A percentile compares a stretch with the other conserved stretches of the same genome.
phyloP scores from a whole-genome alignment of 1,139 yeast species.

The Kodamaea derodonti region DNA sequence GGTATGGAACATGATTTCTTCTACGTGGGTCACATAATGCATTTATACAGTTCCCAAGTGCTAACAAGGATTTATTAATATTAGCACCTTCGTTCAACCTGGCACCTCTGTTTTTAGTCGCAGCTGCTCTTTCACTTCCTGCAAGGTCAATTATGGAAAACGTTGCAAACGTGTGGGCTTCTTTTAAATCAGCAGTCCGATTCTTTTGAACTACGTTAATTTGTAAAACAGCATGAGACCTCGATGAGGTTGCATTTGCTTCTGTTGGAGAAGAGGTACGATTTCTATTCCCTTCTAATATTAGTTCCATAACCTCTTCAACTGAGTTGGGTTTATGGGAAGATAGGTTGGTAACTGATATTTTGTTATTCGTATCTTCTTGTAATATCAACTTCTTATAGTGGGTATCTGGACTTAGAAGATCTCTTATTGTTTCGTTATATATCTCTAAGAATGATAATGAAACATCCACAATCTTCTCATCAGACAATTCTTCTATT shows the following conservation, averaged over 20 bases:
- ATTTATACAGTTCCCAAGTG: constrained; percentile 90
- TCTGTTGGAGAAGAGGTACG: constrained; percentile 85
- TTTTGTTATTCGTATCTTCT: constrained; percentile 67
- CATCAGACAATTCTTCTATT: constrained; percentile 54
- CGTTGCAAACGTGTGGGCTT: constrained; percentile 73
- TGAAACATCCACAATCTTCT: constrained; percentile 55
- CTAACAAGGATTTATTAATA: constrained; percentile 80
- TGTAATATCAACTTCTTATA: constrained; percentile 51
- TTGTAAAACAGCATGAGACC: constrained; percentile 91
- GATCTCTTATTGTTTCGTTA: constrained; percentile 82
- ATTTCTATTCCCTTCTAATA: constrained; percentile 66
- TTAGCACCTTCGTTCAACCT: constrained; percentile 88
- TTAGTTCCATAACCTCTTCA: constrained; percentile 78
- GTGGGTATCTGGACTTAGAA: constrained; percentile 55
- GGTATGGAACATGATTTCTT: constrained; percentile 76
- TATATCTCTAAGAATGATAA: constrained; percentile 83
- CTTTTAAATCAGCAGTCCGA: constrained; percentile 59
- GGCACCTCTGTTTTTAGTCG: constrained; percentile 78
- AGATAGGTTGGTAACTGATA: constrained; percentile 72
- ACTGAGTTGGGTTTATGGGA: constrained; percentile 61
- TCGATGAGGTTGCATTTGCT: constrained; percentile 84
- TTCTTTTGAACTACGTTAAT: constrained; percentile 65
- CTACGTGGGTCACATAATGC: constrained; percentile 76
- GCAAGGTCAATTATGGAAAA: constrained; percentile 87
- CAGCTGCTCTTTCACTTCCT: constrained; percentile 92